Base-by-base conservation (phyloP, 169 alveolate genomes). In the Neospora caninum region DNA sequence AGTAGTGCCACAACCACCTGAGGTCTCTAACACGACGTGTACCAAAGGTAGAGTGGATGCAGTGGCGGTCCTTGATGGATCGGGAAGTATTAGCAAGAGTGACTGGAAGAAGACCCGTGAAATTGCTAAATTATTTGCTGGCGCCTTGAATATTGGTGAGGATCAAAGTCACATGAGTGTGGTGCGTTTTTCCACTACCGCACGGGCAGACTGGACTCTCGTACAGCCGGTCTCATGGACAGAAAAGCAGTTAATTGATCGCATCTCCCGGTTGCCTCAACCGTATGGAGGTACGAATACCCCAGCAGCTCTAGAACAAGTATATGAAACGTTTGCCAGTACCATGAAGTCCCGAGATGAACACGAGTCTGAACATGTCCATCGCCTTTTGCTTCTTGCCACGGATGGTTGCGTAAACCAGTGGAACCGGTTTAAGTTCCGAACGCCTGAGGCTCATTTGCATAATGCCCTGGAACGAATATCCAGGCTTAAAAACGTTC, bases 91-190 rank as follows among this genome's bases (percentile, higher is more conserved):
- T 25, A n/a, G 86, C 45, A n/a, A 43, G 45, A n/a, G 20, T 2
- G 86, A 78, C 86, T 78, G 86, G 86, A 78, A 78, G 45, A 38
- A n/a, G 31, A 78, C 86, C 45, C 86, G 39, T 2, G 86, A 78
- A 10, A 78, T 78, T 43, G 86, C 86, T 13, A 38, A n/a, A 20
- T 16, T n/a, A n/a, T 78, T 78, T 78, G 41, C 86, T 13, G 86
- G 43, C 42, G 86, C 86, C 86, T 38, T 78, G 45, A 78, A n/a
- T n/a, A 78, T 78, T 78, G 86, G 20, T 78, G 86, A 78, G 45
- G 86, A n/a, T 78, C 39, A 16, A 29, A 78, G 86, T n/a, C 86
- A 78, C 86, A n/a, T 78, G 86, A 78, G 86, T 38, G 86, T 78
- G 39, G 86, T 78, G 42, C 86, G 86, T 16, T 78, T 78, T n/a